These are phyloP conservation scores for Biscogniauxia mediterranea DNA, from an alignment of 2,329 filamentous ascomycete genomes.

Conservation along the genomic window DNA sequence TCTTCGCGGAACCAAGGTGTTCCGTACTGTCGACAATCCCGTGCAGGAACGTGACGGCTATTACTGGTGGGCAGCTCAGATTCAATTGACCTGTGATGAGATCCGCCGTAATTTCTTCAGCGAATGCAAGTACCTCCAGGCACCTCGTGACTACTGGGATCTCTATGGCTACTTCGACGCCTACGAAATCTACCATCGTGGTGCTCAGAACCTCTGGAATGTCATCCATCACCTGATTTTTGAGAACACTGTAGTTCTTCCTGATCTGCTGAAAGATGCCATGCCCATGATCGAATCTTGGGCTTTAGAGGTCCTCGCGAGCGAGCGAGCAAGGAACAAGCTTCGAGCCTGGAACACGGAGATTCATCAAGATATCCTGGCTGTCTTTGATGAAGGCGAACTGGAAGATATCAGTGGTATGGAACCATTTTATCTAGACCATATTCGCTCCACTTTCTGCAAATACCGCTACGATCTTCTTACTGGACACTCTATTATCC, in stretches of 20 bases:
- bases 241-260: constrained; percentile 39
- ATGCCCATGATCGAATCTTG: constrained; percentile 18
- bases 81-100: constrained; percentile 25
- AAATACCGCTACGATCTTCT: constrained; percentile 11
- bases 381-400: constrained; percentile 15
- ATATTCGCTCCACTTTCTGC: constrained; percentile 17
- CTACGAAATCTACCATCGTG: constrained; percentile 45
- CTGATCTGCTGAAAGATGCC: constrained; percentile 28
- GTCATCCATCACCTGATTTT: constrained; percentile 41
- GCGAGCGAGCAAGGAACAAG: constrained; percentile 8
- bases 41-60: constrained; percentile 28
- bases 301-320: constrained; percentile 12
- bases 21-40: constrained; percentile 32
- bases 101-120: constrained; percentile 14
- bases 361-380: constrained; percentile 14
- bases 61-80: constrained; percentile 40
- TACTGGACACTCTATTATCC: constrained; percentile 1
- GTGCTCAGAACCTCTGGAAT: constrained; percentile 49
- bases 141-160: constrained; percentile 35
- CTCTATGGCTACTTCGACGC: constrained; percentile 50
- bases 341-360: constrained; percentile 19
- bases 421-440: constrained; percentile 11
- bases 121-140: constrained; percentile 14
- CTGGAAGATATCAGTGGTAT: constrained; percentile 14
- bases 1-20: constrained; percentile 25